A percentile compares a stretch with the other conserved stretches of the same genome.
Evolutionary conservation across 78 protist genomes (phyloP).

Genomic region (Dictyostelium firmibasis): DNA sequence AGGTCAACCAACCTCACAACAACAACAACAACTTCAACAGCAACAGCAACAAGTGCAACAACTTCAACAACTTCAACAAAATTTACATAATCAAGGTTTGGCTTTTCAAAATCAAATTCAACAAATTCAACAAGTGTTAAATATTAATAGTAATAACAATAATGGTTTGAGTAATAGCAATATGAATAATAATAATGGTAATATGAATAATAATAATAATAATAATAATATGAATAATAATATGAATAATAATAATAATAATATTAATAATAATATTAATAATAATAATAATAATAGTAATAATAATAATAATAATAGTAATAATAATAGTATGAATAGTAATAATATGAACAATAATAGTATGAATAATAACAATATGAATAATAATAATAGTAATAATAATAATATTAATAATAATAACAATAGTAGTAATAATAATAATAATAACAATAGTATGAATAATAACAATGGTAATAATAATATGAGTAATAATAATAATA

Average conservation of each 20-base stretch:
- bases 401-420: not conserved
- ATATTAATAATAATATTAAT: too few relatives aligned
- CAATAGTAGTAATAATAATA: too few relatives aligned
- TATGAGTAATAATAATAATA: too few relatives aligned
- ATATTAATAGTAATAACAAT: not conserved
- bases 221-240: too few relatives aligned
- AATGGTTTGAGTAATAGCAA: too few relatives aligned
- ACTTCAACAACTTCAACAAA: not conserved
- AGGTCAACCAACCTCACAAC: not conserved
- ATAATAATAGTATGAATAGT: too few relatives aligned
- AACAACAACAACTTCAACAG: not conserved
- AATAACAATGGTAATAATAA: not conserved
- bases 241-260: too few relatives aligned
- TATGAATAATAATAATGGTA: too few relatives aligned
- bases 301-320: not conserved
- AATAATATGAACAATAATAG: too few relatives aligned
- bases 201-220: too few relatives aligned
- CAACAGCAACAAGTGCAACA: not conserved
- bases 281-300: not conserved
- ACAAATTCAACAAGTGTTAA: not conserved
- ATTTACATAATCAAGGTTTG: not conserved
- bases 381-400: not conserved
- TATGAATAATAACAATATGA: too few relatives aligned
- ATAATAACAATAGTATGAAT: too few relatives aligned
- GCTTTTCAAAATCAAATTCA: not conserved